phyloP scores from a whole-genome alignment of 208 protist species.

The Acanthamoeba rhysodes region DNA sequence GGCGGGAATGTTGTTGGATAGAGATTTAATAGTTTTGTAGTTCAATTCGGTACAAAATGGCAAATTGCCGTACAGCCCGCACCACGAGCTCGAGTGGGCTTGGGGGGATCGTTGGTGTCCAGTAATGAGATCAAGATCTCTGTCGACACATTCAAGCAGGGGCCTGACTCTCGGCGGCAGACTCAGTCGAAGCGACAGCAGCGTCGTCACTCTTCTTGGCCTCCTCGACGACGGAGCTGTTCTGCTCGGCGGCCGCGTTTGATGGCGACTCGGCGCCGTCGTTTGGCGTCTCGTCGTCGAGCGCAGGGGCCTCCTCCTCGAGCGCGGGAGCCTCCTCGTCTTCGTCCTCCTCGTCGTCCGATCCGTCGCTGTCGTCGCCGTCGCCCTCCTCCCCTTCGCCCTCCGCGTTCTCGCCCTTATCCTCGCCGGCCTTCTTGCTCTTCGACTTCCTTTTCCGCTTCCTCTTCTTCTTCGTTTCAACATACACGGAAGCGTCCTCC shows the following conservation, averaged over 20 bases:
- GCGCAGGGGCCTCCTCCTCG: background rate
- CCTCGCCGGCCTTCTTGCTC: slow-evolving; percentile 23
- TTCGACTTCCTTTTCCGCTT: slow-evolving; percentile 55
- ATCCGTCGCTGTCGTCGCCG: background rate
- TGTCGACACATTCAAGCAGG: no score
- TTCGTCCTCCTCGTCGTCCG: background rate
- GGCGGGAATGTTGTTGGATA: no score
- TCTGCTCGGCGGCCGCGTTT: background rate
- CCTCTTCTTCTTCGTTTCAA: slow-evolving; percentile 39
- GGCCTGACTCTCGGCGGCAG: no score
- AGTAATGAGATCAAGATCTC: no score
- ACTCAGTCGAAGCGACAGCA: background rate
- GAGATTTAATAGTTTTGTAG: no score
- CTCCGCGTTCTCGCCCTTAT: slow-evolving; percentile 5
- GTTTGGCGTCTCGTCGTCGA: slow-evolving; percentile 1
- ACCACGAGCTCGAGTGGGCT: no score
- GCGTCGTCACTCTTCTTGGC: background rate
- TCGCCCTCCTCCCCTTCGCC: slow-evolving; percentile 23
- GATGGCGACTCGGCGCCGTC: background rate
- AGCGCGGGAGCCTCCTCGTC: background rate
- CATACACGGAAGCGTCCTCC: slow-evolving; percentile 20
- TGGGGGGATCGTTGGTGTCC: no score
- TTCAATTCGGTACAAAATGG: no score
- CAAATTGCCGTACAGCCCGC: no score
- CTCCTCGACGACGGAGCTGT: background rate